These are phyloP conservation scores for Colletotrichum siamense DNA, from an alignment of 2,329 filamentous ascomycete species.

Conservation along the genomic window DNA sequence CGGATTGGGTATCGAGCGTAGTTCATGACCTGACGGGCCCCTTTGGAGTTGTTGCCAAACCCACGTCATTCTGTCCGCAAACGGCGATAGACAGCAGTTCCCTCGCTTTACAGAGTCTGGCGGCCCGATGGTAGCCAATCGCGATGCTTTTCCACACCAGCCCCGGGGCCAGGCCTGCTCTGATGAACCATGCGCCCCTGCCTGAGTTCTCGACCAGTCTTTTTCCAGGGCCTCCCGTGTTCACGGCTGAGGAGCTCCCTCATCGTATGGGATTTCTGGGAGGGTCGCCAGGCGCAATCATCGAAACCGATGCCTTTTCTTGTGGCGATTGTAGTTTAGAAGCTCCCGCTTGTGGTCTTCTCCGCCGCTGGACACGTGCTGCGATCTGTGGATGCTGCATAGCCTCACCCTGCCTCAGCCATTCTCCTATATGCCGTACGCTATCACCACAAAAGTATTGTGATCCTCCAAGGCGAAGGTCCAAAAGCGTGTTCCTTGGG, in stretches of 20 bases:
- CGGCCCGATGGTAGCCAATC: neutral
- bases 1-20: neutral
- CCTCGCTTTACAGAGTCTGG: neutral
- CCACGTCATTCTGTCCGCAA: slow-evolving; percentile 7
- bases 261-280: neutral
- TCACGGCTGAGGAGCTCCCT: neutral
- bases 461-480: neutral
- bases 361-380: neutral
- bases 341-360: neutral
- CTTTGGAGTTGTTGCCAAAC: neutral
- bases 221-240: neutral
- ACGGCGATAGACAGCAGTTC: neutral
- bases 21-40: neutral
- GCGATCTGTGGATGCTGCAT: neutral
- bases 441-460: neutral
- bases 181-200: neutral
- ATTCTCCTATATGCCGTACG: neutral
- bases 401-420: neutral
- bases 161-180: neutral
- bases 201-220: neutral
- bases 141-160: neutral
- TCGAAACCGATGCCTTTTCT: neutral
- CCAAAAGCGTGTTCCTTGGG: neutral
- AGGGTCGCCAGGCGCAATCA: neutral
- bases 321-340: neutral